These are phyloP conservation scores for Nigrospora sphaerica DNA, from an alignment of 2,329 filamentous ascomycete genomes.

Conservation along the genomic window DNA sequence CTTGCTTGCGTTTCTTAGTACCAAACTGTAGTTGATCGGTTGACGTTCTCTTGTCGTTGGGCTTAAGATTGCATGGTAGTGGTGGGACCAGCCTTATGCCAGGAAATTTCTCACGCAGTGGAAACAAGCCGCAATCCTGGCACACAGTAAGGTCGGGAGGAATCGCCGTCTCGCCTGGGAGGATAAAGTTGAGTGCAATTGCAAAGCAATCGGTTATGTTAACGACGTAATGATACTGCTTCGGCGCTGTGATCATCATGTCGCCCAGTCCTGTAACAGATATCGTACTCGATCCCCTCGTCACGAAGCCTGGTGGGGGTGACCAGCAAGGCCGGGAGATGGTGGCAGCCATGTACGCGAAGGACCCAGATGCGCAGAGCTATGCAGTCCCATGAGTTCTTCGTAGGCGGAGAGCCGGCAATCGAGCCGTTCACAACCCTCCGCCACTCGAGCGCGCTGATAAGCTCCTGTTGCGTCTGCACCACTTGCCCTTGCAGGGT, in stretches of 20 bases:
- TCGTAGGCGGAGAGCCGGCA: too few species aligned
- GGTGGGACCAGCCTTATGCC: background rate
- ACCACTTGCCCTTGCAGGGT: too few species aligned
- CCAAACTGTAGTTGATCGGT: too few species aligned
- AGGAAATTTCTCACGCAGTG: background rate
- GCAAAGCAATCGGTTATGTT: constrained; percentile 4
- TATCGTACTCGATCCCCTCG: constrained; percentile 2
- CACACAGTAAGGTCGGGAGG: constrained; percentile 2
- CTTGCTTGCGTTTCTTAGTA: too few species aligned
- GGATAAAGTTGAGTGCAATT: constrained; percentile 4
- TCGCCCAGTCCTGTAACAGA: constrained; percentile 3
- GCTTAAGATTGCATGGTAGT: background rate
- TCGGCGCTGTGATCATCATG: constrained; percentile 2
- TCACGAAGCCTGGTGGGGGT: constrained; percentile 1
- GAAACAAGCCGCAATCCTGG: constrained; percentile 3
- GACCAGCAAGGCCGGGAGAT: constrained; percentile 4
- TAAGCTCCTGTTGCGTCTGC: too few species aligned
- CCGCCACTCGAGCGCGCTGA: too few species aligned
- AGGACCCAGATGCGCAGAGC: too few species aligned
- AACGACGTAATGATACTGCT: constrained; percentile 3
- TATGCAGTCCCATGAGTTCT: too few species aligned
- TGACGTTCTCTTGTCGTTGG: too few species aligned
- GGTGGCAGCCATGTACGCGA: too few species aligned
- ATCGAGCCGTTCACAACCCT: too few species aligned
- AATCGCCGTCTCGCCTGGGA: background rate